phyloP scores from a whole-genome alignment of 768 basidiomycete genomes.

The Sutorius australiensis region DNA sequence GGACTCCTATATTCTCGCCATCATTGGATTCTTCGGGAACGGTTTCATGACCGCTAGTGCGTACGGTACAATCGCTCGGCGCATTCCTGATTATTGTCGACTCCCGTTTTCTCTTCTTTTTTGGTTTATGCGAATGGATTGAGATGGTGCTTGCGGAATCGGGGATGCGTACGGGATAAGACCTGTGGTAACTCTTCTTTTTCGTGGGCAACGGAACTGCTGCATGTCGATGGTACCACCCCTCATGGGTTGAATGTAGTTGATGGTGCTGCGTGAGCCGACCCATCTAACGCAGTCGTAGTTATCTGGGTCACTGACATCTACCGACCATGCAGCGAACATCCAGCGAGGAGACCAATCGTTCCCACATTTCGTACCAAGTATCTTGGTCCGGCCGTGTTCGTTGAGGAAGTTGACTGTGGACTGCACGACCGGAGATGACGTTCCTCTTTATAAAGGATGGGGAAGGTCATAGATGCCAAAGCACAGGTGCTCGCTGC shows the following conservation, averaged over 20 bases:
- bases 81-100: constrained; percentile 18
- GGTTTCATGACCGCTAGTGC: constrained; percentile 20
- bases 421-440: too few species aligned
- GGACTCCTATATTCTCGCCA: constrained; percentile 16
- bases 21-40: constrained; percentile 13
- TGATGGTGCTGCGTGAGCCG: neutral
- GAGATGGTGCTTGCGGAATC: neutral
- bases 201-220: neutral
- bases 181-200: neutral
- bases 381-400: too few species aligned
- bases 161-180: neutral
- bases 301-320: neutral
- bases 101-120: neutral
- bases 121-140: constrained; percentile 15
- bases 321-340: too few species aligned
- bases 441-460: too few species aligned
- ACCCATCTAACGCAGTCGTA: neutral
- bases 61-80: constrained; percentile 16
- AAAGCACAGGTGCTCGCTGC: too few species aligned
- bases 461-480: too few species aligned
- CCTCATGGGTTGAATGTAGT: neutral
- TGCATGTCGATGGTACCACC: neutral
- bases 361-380: too few species aligned
- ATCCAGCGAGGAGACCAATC: too few species aligned
- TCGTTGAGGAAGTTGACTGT: too few species aligned